phyloP scores from a whole-genome alignment of 2,329 filamentous ascomycete genomes.

The Eutypa lata region DNA sequence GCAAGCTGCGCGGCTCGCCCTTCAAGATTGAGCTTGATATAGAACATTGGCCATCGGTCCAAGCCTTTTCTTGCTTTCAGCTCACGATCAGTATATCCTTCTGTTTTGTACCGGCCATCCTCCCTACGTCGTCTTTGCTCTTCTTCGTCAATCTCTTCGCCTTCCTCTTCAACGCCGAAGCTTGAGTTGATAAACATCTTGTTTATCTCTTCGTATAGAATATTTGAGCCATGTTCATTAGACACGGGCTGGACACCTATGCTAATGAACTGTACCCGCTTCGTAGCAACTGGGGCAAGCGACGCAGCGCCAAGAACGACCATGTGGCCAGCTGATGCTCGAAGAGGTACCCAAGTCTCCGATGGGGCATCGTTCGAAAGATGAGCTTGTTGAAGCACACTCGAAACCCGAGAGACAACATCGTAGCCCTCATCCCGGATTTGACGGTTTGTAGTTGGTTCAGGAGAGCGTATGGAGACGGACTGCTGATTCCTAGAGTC shows the following conservation, averaged over 20 bases:
- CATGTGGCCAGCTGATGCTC: slow-evolving; percentile 60
- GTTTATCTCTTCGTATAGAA: slow-evolving; percentile 78
- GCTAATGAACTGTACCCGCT: slow-evolving; percentile 75
- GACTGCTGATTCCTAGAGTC: slow-evolving; percentile 43
- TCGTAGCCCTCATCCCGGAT: slow-evolving; percentile 8
- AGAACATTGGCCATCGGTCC: slow-evolving; percentile 88
- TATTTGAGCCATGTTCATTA: slow-evolving; percentile 53
- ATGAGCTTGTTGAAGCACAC: slow-evolving; percentile 63
- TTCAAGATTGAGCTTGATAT: slow-evolving; percentile 59
- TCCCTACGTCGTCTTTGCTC: slow-evolving; percentile 16
- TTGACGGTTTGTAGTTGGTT: slow-evolving; percentile 3
- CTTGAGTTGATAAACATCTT: slow-evolving; percentile 69
- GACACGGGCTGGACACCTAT: slow-evolving; percentile 68
- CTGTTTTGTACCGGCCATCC: slow-evolving; percentile 34
- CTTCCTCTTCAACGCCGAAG: slow-evolving; percentile 64
- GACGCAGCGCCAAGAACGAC: slow-evolving; percentile 71
- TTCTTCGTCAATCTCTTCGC: slow-evolving; percentile 33
- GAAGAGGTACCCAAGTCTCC: slow-evolving; percentile 66
- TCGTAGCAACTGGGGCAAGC: slow-evolving; percentile 65
- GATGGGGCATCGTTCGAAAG: slow-evolving; percentile 53
- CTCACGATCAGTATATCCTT: slow-evolving; percentile 48
- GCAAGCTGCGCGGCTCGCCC: slow-evolving; percentile 5
- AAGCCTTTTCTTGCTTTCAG: slow-evolving; percentile 60
- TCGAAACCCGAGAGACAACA: slow-evolving; percentile 32
- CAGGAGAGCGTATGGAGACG: slow-evolving; percentile 32